Evolutionary conservation across 2,329 filamentous ascomycete genomes (phyloP).

Genomic region (Malbranchea zuffiana): DNA sequence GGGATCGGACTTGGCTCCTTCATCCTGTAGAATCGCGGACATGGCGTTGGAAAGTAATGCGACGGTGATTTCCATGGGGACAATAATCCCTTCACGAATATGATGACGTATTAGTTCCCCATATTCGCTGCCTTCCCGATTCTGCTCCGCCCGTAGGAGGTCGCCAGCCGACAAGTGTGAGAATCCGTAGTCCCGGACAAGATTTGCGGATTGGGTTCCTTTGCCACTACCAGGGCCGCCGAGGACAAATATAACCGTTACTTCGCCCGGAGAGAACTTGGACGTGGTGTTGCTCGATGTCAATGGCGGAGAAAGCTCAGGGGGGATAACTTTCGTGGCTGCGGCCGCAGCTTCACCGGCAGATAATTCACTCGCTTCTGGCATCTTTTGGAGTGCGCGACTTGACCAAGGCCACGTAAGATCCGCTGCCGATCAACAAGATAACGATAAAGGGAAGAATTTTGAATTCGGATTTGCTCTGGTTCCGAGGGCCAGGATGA

Average conservation of each 20-base stretch:
- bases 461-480: slow-evolving; percentile 29
- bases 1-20: slow-evolving; percentile 21
- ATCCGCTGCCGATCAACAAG: slow-evolving; percentile 37
- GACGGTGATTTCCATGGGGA: slow-evolving; percentile 98
- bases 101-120: slow-evolving; percentile 85
- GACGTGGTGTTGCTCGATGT: slow-evolving; percentile 50
- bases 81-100: slow-evolving; percentile 90
- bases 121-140: slow-evolving; percentile 74
- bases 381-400: slow-evolving; percentile 29
- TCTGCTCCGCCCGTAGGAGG: slow-evolving; percentile 84
- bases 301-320: slow-evolving; percentile 33
- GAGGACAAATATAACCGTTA: slow-evolving; percentile 93
- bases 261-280: slow-evolving; percentile 64
- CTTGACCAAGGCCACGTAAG: slow-evolving; percentile 43
- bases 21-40: slow-evolving; percentile 52
- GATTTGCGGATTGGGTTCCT: slow-evolving; percentile 84
- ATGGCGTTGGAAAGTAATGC: slow-evolving; percentile 91
- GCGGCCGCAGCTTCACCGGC: slow-evolving; percentile 17
- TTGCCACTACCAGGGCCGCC: slow-evolving; percentile 93
- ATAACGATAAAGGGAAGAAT: slow-evolving; percentile 36
- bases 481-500: slow-evolving; percentile 15
- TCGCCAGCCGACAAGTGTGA: slow-evolving; percentile 88
- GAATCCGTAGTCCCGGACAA: slow-evolving; percentile 83
- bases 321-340: slow-evolving; percentile 13
- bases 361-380: slow-evolving; percentile 6